Conservation (phyloP, 2,329 filamentous ascomycete species). For the Fusarium goolgardi region DNA sequence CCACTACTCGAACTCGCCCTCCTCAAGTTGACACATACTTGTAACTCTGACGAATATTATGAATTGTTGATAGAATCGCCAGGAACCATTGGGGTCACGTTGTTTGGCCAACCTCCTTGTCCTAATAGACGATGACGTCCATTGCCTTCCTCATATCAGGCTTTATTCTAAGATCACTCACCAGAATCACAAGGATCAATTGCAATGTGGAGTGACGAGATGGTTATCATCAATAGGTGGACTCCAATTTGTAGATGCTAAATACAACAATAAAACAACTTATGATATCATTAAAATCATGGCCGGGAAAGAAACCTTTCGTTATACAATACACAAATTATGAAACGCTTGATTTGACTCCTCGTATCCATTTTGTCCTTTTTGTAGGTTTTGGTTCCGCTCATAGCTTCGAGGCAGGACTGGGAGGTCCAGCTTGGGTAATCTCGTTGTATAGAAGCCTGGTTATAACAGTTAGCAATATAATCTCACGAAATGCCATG, state of each 20-base stretch:
- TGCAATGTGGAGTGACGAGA: no score
- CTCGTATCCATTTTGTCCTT: conserved; percentile 12
- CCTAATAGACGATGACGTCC: neutral
- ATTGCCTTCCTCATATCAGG: neutral
- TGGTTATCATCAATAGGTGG: neutral
- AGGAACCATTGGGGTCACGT: neutral
- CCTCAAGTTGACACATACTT: neutral
- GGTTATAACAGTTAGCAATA: conserved; percentile 18
- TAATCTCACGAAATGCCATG: neutral
- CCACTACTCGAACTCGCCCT: neutral
- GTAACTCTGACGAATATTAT: neutral
- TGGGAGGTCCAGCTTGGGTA: conserved; percentile 74
- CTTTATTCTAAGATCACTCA: neutral
- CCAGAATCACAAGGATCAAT: neutral
- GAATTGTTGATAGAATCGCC: neutral
- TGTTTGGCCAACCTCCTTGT: neutral
- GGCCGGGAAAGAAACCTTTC: conserved; percentile 8
- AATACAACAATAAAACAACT: conserved; percentile 22
- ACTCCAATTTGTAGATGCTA: conserved; percentile 24
- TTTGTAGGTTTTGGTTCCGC: conserved; percentile 4
- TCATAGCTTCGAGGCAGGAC: conserved; percentile 72
- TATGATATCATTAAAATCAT: conserved; percentile 33
- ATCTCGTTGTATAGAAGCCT: conserved; percentile 91
- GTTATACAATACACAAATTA: conserved; percentile 27
- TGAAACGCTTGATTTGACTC: conserved; percentile 34